Conservation (phyloP, 441 rosid genomes). For the Isatis lusitanica region DNA sequence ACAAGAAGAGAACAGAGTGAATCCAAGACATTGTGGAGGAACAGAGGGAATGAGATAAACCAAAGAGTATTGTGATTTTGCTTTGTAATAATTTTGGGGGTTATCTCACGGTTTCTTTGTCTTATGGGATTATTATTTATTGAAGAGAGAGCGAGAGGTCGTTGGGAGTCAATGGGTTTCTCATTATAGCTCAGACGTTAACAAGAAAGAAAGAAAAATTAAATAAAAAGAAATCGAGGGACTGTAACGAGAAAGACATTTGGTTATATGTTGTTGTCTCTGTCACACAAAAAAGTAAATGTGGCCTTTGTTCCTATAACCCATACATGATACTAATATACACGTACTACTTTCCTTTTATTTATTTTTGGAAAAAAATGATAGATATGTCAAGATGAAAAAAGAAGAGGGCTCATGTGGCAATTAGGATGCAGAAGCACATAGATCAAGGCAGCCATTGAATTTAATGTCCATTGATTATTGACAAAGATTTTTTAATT, state of each 20-base stretch:
- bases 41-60: not conserved
- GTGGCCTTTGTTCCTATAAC: constrained; percentile 36
- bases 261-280: constrained; percentile 40
- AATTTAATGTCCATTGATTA: constrained; percentile 18
- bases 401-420: not conserved
- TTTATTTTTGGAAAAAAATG: not conserved
- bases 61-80: constrained; percentile 8
- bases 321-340: constrained; percentile 15
- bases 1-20: constrained; percentile 10
- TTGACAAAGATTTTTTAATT: not conserved
- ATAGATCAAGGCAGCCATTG: constrained; percentile 18
- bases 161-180: constrained; percentile 30
- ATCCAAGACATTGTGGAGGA: constrained; percentile 30
- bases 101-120: constrained; percentile 25
- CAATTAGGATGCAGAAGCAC: constrained; percentile 21
- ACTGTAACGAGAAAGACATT: constrained; percentile 39
- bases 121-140: constrained; percentile 18
- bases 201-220: not conserved
- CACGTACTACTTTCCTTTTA: constrained; percentile 10
- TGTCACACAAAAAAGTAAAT: constrained; percentile 31
- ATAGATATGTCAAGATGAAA: not conserved
- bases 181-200: constrained; percentile 27
- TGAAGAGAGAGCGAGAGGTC: constrained; percentile 33
- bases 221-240: constrained; percentile 13
- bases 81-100: not conserved